Evolutionary conservation across 2,329 filamentous ascomycete species (phyloP), one percentile per base, ranked within the genome.

Genomic region (Colletotrichum sp.): DNA sequence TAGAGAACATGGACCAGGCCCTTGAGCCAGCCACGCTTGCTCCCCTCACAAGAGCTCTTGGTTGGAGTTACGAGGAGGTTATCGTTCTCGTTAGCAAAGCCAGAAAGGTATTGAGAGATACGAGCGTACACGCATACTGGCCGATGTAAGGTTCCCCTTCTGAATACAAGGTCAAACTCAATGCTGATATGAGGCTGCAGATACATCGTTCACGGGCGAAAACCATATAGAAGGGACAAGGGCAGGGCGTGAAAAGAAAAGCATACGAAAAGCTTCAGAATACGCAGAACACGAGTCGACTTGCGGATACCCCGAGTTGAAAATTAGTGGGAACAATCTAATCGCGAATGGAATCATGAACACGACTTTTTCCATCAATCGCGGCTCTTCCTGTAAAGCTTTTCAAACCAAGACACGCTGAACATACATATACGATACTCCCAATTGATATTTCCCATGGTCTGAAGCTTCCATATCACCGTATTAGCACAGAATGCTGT

Each of bases 21-120:
- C 79, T 82, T 32, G 82, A 86, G 78, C 80, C 81, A 7, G 82
- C 85, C 57, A 81, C 79, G 13, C 78, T 86, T 65, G 84, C 83
- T 10, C 77, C 85, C 13, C 83, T 85, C 67, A 86, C 85, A 5
- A 81, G 83, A n/a, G 81, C 81, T 44, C 78, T 86, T 21, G 82
- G 81, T 12, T 86, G 84, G 84, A 80, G 62, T 21, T 70, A 79
- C 10, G 82, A 83, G 13, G 80, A 85, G 65, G 79, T 81, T 63
- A 63, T 72, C 39, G 74, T 78, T 63, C 80, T 82, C 21, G 77
- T 79, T 55, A 77, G 77, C 1, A 24, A 71, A 9, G 80, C 80
- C 3, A 78, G 79, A 30, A 79, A 78, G 60, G 80, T 81, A 26
- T 57, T 81, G 49, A 77, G 71, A 67, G 78, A 81, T 36, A 65